Conservation (phyloP, 352 stramenopile species). For the Globisporangium cederbergense region DNA sequence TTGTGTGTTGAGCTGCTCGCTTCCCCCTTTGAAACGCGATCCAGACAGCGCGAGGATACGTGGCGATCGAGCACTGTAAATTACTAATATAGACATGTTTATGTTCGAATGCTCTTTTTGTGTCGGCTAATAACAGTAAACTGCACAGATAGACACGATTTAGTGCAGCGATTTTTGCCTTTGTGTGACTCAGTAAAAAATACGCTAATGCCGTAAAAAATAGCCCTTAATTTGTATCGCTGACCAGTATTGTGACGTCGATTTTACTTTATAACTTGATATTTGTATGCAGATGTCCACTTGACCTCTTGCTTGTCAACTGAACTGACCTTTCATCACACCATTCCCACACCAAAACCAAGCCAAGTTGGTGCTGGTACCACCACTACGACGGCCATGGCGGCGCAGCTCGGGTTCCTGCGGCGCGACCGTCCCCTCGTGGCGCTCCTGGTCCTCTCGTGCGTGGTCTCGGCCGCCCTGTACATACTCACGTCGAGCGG, state of each 20-base stretch:
- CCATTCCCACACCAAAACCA: background rate
- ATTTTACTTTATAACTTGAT: background rate
- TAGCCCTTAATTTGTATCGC: too few species aligned
- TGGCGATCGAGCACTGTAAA: background rate
- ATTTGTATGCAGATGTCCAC: background rate
- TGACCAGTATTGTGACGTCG: too few species aligned
- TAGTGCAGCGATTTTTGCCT: background rate
- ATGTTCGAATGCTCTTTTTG: background rate
- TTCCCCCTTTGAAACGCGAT: constrained; percentile 11
- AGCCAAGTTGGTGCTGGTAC: background rate
- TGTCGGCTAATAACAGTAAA: background rate
- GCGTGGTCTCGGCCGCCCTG: background rate
- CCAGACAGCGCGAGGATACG: constrained; percentile 10
- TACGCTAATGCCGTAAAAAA: too few species aligned
- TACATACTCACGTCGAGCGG: background rate
- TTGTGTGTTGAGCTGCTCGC: background rate
- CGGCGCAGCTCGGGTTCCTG: background rate
- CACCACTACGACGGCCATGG: background rate
- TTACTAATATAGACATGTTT: background rate
- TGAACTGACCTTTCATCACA: background rate
- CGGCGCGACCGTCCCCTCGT: background rate
- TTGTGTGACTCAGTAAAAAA: too few species aligned
- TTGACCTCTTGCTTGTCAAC: background rate
- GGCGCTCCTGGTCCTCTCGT: constrained; percentile 9
- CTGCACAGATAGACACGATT: background rate